Percentiles rank a stretch among this genome's conserved stretches.
phyloP scores from a whole-genome alignment of 2,329 filamentous ascomycete genomes.

The Fonsecaea multimorphosa region DNA sequence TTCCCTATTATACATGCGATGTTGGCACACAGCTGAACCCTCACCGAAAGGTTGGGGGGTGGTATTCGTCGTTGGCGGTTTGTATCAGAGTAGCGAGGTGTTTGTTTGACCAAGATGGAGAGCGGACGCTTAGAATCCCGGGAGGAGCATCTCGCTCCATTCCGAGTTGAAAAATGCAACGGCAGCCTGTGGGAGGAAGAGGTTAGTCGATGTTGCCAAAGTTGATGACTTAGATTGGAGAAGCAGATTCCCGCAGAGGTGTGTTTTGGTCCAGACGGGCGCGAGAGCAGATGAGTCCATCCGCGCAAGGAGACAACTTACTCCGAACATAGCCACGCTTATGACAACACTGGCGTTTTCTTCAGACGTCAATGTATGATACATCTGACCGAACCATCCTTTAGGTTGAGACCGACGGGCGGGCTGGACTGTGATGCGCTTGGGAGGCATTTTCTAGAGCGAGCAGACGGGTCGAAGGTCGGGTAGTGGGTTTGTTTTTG shows the following conservation, averaged over 20 bases:
- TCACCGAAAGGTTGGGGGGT: not conserved
- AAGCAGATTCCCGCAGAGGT: not conserved
- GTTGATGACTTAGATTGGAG: not conserved
- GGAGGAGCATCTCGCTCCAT: slow-evolving; percentile 70
- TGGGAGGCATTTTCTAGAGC: slow-evolving; percentile 66
- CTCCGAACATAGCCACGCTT: slow-evolving; percentile 71
- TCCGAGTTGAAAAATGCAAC: slow-evolving; percentile 71
- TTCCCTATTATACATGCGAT: not conserved
- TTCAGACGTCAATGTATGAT: slow-evolving; percentile 67
- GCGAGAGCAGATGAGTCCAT: not conserved
- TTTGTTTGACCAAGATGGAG: not conserved
- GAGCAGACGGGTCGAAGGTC: not conserved
- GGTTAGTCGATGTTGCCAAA: slow-evolving; percentile 16
- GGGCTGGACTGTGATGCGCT: slow-evolving; percentile 61
- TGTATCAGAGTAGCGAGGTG: slow-evolving; percentile 8
- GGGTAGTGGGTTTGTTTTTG: not conserved
- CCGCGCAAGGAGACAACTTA: slow-evolving; percentile 51
- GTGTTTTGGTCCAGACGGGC: not conserved
- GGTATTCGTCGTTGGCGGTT: not conserved
- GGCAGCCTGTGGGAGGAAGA: slow-evolving; percentile 57
- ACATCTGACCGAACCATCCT: slow-evolving; percentile 64
- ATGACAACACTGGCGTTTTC: slow-evolving; percentile 73
- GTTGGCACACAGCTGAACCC: not conserved
- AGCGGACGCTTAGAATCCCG: slow-evolving; percentile 50
- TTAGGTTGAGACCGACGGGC: slow-evolving; percentile 51